Conservation (phyloP, 2,329 filamentous ascomycete species). For the Fusarium avenaceum region DNA sequence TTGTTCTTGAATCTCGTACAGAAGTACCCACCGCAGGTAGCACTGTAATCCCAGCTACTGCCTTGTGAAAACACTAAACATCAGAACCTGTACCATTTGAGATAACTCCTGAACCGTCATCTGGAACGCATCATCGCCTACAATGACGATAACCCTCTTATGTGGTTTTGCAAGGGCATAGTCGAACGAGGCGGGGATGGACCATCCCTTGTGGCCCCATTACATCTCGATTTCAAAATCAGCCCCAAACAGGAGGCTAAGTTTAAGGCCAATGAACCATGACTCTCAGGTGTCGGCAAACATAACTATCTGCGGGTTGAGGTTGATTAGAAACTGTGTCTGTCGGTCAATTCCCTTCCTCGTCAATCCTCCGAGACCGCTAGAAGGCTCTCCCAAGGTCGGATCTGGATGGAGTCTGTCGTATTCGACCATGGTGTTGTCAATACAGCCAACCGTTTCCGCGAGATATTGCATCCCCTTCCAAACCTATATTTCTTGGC, state of each 20-base stretch:
- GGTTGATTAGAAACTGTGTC: not conserved
- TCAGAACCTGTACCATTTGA: not conserved
- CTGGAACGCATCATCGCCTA: not conserved
- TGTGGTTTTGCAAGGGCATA: not conserved
- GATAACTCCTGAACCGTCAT: not conserved
- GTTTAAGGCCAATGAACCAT: not conserved
- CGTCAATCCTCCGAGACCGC: not conserved
- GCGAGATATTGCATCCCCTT: too few species aligned
- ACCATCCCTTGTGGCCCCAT: slow-evolving; percentile 2
- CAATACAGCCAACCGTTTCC: not conserved
- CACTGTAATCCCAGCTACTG: too few species aligned
- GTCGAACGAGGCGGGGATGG: not conserved
- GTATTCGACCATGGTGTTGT: slow-evolving; percentile 1
- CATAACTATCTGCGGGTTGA: not conserved
- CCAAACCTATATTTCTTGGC: too few species aligned
- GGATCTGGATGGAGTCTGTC: not conserved
- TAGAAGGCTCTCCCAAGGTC: not conserved
- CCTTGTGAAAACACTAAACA: too few species aligned
- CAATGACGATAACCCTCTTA: not conserved
- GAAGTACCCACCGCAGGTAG: too few species aligned
- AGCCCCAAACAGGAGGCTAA: not conserved
- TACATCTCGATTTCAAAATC: not conserved
- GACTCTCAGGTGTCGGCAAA: slow-evolving; percentile 1
- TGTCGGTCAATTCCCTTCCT: not conserved
- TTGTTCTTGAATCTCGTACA: too few species aligned